Conservation (phyloP, 305 asterid species). For the Fraxinus greggii region DNA sequence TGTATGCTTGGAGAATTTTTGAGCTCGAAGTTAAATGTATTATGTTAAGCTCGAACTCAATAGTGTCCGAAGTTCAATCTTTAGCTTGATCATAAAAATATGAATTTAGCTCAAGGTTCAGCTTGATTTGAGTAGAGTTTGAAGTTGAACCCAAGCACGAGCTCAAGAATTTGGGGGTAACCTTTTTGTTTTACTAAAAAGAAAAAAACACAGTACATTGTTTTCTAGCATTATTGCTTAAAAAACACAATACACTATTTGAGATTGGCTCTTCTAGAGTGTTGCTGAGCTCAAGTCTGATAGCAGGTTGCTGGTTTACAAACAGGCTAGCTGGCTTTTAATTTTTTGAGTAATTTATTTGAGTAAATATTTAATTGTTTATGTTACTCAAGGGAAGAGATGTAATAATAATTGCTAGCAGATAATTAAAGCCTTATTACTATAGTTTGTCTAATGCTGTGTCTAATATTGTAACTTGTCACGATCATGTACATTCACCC, state of each 20-base stretch:
- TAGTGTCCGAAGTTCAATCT: neutral
- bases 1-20: neutral
- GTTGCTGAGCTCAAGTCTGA: neutral
- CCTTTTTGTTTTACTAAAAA: neutral
- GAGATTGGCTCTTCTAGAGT: neutral
- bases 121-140: neutral
- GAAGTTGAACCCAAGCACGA: neutral
- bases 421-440: neutral
- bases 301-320: neutral
- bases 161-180: neutral
- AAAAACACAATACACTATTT: neutral
- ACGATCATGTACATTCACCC: neutral
- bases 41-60: neutral
- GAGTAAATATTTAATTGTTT: neutral
- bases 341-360: neutral
- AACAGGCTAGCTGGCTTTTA: neutral
- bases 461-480: neutral
- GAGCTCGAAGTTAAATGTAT: slow-evolving; percentile 11
- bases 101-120: neutral
- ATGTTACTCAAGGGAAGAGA: neutral
- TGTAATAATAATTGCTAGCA: neutral
- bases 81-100: neutral
- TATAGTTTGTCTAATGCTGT: neutral
- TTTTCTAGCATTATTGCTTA: neutral
- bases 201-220: neutral